A percentile compares a stretch with the other conserved stretches of the same genome.
These are phyloP conservation scores for Microglena sp. DNA, from an alignment of 139 green algal species.

Conservation along the genomic window DNA sequence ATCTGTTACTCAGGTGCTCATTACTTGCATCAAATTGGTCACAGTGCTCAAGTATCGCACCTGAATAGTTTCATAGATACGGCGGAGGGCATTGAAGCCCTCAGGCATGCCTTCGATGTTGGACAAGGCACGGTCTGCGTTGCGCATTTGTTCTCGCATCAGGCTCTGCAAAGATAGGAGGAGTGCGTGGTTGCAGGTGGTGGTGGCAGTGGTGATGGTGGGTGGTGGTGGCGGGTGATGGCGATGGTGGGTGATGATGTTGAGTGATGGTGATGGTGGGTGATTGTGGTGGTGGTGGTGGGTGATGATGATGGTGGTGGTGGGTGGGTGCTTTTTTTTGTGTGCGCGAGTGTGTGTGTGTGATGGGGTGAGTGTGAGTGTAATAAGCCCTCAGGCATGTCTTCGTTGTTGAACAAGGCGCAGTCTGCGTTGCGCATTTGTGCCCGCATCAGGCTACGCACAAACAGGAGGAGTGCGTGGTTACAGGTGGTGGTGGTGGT, in stretches of 20 bases:
- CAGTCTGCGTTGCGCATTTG: slow-evolving; percentile 84
- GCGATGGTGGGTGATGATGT: not conserved
- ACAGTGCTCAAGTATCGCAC: no score
- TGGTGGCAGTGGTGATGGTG: not conserved
- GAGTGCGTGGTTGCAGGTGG: no score
- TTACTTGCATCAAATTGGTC: no score
- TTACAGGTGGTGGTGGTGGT: no score
- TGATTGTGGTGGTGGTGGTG: no score
- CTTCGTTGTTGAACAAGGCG: slow-evolving; percentile 89
- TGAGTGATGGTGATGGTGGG: not conserved
- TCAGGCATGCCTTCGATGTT: slow-evolving; percentile 93
- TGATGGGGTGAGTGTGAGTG: no score
- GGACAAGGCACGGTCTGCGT: slow-evolving; percentile 70
- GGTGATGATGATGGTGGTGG: no score
- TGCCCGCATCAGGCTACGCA: slow-evolving; percentile 78
- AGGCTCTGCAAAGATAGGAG: slow-evolving; percentile 42
- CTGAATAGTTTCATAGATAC: slow-evolving; percentile 24
- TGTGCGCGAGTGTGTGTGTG: no score
- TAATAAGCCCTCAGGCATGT: slow-evolving; percentile 90
- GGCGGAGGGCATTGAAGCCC: slow-evolving; percentile 89
- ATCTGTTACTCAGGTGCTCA: no score
- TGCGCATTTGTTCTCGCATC: slow-evolving; percentile 90
- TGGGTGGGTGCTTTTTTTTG: no score
- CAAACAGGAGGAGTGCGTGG: not conserved
- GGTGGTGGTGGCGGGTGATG: no score